Evolutionary conservation across 176 grass and related monocot genomes (phyloP).

Genomic region (Zoysia pacifica): DNA sequence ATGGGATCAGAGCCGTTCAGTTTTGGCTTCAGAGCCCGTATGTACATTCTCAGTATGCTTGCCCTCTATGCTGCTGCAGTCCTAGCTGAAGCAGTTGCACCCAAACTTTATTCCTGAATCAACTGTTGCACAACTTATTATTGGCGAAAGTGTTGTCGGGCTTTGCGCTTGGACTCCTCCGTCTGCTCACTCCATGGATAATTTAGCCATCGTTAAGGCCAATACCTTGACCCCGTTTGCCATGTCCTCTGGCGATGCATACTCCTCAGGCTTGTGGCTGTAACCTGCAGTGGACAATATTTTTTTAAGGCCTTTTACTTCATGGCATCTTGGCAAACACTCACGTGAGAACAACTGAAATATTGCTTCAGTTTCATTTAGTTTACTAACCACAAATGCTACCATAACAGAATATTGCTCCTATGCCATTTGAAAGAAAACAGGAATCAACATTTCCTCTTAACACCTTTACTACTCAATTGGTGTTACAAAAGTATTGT

Average conservation of each 20-base stretch:
- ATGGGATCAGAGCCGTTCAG: not conserved
- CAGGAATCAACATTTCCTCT: not conserved
- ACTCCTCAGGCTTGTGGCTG: conserved; percentile 96
- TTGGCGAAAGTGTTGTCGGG: not conserved
- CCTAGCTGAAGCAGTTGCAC: not conserved
- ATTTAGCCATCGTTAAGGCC: conserved; percentile 77
- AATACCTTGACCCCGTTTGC: conserved; percentile 86
- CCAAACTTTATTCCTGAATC: not conserved
- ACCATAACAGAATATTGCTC: not conserved
- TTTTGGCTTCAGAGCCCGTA: not conserved
- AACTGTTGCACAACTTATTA: conserved; percentile 14
- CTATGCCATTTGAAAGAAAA: not conserved
- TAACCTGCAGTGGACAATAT: conserved; percentile 55
- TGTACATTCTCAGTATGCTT: conserved; percentile 7
- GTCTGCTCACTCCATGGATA: conserved; percentile 56
- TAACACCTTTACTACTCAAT: not conserved
- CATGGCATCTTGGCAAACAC: not conserved
- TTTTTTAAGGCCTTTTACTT: not conserved
- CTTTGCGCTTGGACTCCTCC: not conserved
- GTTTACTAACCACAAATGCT: not conserved
- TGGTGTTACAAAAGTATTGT: not conserved
- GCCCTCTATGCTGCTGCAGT: not conserved
- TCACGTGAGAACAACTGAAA: not conserved
- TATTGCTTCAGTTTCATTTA: not conserved
- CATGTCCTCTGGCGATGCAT: conserved; percentile 67